Base-by-base conservation (phyloP, 1,284 basidiomycete species). In the Sanghuangporus baumii region DNA sequence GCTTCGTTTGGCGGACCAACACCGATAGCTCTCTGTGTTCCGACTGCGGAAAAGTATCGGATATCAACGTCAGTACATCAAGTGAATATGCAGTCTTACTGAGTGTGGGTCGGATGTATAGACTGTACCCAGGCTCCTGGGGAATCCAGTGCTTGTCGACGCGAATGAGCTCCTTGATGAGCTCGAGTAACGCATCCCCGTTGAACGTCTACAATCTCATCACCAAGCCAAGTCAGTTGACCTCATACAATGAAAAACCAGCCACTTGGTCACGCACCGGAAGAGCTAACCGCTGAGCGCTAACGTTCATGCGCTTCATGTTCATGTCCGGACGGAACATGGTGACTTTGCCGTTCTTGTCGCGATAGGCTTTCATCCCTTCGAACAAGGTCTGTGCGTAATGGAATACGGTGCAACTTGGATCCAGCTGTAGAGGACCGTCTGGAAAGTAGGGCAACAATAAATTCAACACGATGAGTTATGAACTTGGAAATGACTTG, bases 261-360 rank as follows among this genome's bases (percentile, higher is more conserved):
- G 31, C 40, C 11, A n/a, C 5, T 46, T n/a, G 52, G 56, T 18
- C 14, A 75, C 87, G 66, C 67, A 92, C 91, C 6, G 93, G 93
- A 52, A 95, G 75, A 26, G 91, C 89, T 63, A 94, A 78, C 41
- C 90, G 81, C 59, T 74, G 60, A 12, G 93, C 93, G 67, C 89
- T 93, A 41, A 68, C 81, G 75, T 93, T 93, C 91, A 95, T 92
- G 41, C 93, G 85, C 73, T 86, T 86, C 96, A 99, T 98, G 80
- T 99, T 99, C 89, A 96, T 96, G 73, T 99, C 94, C 1, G 97
- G 97, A 58, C 97, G 81, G 83, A 99, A 99, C 65, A 99, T 77
- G 12, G 93, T 87, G 12, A 97, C 84, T 57, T 84, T 86, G 23
- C 92, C 95, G 55, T 88, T 79, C 57, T 85, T 77, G 67, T 91